phyloP scores from a whole-genome alignment of 805 yeast genomes.

The Helenozyma baotianmanensis region DNA sequence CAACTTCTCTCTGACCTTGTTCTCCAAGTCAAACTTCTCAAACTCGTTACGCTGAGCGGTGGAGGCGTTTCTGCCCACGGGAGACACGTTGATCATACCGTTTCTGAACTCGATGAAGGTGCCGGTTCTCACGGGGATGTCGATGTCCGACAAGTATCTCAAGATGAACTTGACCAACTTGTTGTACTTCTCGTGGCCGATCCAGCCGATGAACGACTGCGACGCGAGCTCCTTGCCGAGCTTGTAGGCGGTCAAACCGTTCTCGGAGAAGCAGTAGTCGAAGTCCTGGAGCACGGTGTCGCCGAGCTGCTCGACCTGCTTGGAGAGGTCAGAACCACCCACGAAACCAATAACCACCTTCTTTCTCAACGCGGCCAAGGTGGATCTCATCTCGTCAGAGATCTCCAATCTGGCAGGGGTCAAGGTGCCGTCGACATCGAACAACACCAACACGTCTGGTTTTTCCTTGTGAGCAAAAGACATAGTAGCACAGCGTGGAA shows the following conservation, averaged over 20 bases:
- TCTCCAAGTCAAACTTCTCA: slow-evolving; percentile 76
- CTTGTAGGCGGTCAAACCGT: slow-evolving; percentile 97
- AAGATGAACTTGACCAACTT: slow-evolving; percentile 80
- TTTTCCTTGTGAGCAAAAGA: slow-evolving; percentile 71
- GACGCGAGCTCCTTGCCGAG: slow-evolving; percentile 82
- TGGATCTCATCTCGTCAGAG: slow-evolving; percentile 71
- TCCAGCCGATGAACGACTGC: slow-evolving; percentile 91
- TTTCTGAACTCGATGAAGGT: slow-evolving; percentile 98
- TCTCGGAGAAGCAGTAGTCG: slow-evolving; percentile 95
- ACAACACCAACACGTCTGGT: slow-evolving; percentile 84
- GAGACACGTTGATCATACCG: slow-evolving; percentile 98
- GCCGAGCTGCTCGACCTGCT: slow-evolving; percentile 96
- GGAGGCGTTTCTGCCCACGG: slow-evolving; percentile 97
- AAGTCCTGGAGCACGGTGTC: slow-evolving; percentile 67
- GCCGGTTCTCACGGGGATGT: slow-evolving; percentile 96
- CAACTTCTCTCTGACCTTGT: slow-evolving; percentile 78
- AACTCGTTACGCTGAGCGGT: slow-evolving; percentile 90
- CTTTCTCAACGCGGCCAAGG: slow-evolving; percentile 73
- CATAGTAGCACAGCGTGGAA: slow-evolving; percentile 33
- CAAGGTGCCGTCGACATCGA: slow-evolving; percentile 97
- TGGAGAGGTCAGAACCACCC: slow-evolving; percentile 92
- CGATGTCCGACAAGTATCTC: slow-evolving; percentile 77
- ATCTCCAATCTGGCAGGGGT: slow-evolving; percentile 90
- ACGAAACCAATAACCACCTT: slow-evolving; percentile 95
- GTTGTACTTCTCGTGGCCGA: slow-evolving; percentile 94